Percentiles rank a stretch among this genome's conserved stretches.
Conservation (phyloP, 176 grass and related monocot species). For the Bromus sterilis region DNA sequence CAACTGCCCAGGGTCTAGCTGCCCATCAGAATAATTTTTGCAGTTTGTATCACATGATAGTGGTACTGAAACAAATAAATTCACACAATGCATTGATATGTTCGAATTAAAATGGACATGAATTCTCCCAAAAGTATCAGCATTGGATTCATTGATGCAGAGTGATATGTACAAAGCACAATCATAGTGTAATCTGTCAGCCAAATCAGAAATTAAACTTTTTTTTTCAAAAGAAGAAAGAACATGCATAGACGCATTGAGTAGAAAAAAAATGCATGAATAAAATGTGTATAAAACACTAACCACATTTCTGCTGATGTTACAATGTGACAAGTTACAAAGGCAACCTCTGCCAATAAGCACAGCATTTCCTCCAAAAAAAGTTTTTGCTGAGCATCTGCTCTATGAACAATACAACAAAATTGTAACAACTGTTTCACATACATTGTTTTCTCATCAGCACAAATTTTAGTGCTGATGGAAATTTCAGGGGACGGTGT, state of each 20-base stretch:
- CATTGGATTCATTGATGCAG: neutral
- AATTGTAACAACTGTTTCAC: constrained; percentile 2
- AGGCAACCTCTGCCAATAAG: neutral
- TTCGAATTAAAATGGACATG: neutral
- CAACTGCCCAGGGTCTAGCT: neutral
- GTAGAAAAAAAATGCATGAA: neutral
- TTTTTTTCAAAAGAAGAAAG: neutral
- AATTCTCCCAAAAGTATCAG: neutral
- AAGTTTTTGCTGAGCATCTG: neutral
- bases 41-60: neutral
- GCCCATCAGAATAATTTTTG: neutral
- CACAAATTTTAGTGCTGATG: neutral
- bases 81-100: neutral
- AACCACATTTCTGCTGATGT: neutral
- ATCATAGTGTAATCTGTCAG: neutral
- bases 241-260: neutral
- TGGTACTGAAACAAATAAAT: neutral
- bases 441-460: constrained; percentile 4
- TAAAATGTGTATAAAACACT: neutral
- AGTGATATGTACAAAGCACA: neutral
- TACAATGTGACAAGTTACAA: constrained; percentile 8
- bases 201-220: neutral
- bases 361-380: neutral
- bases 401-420: constrained; percentile 14
- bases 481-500: neutral